Evolutionary conservation across 345 rosid genomes (phyloP).

Genomic region (Euclidium syriacum): DNA sequence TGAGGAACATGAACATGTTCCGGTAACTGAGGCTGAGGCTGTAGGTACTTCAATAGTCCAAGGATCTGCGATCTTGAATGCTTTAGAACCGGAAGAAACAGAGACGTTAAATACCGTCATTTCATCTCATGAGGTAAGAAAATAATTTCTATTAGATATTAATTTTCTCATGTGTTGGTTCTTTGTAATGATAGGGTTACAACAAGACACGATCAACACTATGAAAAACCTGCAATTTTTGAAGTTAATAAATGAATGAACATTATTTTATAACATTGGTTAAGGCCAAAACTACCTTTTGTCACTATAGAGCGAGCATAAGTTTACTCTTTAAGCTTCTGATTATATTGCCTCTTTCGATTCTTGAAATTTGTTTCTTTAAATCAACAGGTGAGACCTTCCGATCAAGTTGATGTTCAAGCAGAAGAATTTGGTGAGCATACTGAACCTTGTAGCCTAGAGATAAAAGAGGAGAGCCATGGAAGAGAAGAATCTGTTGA

Average conservation of each 20-base stretch:
- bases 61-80: not conserved
- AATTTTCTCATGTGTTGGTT: not conserved
- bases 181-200: not conserved
- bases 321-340: not conserved
- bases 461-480: constrained; percentile 15
- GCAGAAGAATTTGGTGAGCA: constrained; percentile 26
- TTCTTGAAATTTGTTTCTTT: not conserved
- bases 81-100: constrained; percentile 1
- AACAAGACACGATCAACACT: not conserved
- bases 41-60: not conserved
- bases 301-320: not conserved
- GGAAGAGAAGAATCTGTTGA: constrained; percentile 8
- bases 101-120: constrained; percentile 28
- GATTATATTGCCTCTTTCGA: not conserved
- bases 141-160: not conserved
- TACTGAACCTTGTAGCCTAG: not conserved
- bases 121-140: constrained; percentile 40
- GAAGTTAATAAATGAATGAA: not conserved
- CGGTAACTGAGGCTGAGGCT: not conserved
- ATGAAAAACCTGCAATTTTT: too few relatives aligned
- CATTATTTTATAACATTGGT: not conserved
- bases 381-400: constrained; percentile 30
- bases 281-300: not conserved
- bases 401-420: not conserved
- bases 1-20: not conserved